A percentile compares a stretch with the other conserved stretches of the same genome.
These are phyloP conservation scores for Quercus alba DNA, from an alignment of 306 rosid genomes.

Conservation along the genomic window DNA sequence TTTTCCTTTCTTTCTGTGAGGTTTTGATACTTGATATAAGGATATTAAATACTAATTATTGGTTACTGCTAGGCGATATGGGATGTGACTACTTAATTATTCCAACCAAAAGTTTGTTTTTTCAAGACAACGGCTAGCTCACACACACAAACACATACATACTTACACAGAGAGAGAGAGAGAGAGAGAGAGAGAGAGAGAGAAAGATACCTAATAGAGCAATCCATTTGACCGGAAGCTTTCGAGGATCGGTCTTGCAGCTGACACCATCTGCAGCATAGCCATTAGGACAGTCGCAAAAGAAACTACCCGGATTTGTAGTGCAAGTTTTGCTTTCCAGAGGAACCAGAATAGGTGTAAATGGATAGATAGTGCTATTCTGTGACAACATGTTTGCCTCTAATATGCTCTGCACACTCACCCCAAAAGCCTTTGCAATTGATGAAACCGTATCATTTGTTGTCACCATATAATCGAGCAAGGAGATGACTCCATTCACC, in stretches of 20 bases:
- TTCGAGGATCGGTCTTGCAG: not conserved
- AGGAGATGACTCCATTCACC: slow-evolving; percentile 29
- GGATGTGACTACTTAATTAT: too few species aligned
- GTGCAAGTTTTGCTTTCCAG: slow-evolving; percentile 27
- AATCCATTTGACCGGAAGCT: not conserved
- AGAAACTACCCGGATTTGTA: not conserved
- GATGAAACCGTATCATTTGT: slow-evolving; percentile 22
- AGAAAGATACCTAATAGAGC: not conserved
- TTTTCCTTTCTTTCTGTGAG: too few species aligned
- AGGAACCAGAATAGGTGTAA: slow-evolving; percentile 47
- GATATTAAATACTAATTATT: too few species aligned
- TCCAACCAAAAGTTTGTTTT: too few species aligned
- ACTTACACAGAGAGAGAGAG: too few species aligned
- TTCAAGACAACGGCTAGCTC: too few species aligned
- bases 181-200: slow-evolving; percentile 5
- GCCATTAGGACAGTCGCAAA: slow-evolving; percentile 2
- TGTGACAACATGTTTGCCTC: slow-evolving; percentile 38
- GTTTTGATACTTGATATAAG: too few species aligned
- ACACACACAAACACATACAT: too few species aligned
- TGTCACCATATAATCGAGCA: slow-evolving; percentile 33
- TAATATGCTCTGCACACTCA: slow-evolving; percentile 25
- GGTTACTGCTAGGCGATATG: too few species aligned
- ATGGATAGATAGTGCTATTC: slow-evolving; percentile 2
- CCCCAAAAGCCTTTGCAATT: slow-evolving; percentile 40
- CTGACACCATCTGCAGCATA: not conserved